Evolutionary conservation across 2,329 filamentous ascomycete genomes (phyloP), one percentile per base, ranked within the genome.

Genomic region (Aureobasidium namibiae): DNA sequence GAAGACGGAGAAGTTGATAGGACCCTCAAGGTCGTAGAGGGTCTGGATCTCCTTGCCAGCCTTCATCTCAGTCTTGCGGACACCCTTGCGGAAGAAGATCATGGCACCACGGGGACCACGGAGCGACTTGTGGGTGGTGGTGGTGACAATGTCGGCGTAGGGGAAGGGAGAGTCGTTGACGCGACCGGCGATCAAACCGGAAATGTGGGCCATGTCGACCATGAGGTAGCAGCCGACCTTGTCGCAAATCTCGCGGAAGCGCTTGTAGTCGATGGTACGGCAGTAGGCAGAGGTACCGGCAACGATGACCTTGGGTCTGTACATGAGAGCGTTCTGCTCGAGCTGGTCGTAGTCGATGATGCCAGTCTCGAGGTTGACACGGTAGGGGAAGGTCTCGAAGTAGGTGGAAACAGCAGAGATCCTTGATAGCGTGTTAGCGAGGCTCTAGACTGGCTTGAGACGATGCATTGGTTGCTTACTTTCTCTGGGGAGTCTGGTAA

Each of bases 351-450:
- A 99, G 79, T 99, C 92, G 70, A 99, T 99, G 67, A 92, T 80
- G 61, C 94, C 94, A 6, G 92, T 97, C 63, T 86, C 81, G 70
- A 95, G 89, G 77, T 96, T 85, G 58, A 97, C 82, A 61, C 90
- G 87, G 80, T 99, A 99, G 5, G 94, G 94, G 63, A 99, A 79
- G 36, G 94, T 99, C 79, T 99, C 94, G 73, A 99, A 99, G 79
- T 99, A 99, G 72, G 95, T 97, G 60, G 92, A 97, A 65, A 99
- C 86, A 68, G 92, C 91, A n/a, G 92, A 97, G 73, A 99, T 97
- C 82, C 61, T 63, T 57, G 1, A 18, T 16, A 21, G 11, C 16
- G 29, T 24, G 46, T 53, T 45, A 48, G 39, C 21, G 16, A n/a
- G 18, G 42, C 24, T 36, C 50, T n/a, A 4, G 8, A 2, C 8